Evolutionary conservation across 768 basidiomycete genomes (phyloP).

Genomic region (Pluteus cervinus): DNA sequence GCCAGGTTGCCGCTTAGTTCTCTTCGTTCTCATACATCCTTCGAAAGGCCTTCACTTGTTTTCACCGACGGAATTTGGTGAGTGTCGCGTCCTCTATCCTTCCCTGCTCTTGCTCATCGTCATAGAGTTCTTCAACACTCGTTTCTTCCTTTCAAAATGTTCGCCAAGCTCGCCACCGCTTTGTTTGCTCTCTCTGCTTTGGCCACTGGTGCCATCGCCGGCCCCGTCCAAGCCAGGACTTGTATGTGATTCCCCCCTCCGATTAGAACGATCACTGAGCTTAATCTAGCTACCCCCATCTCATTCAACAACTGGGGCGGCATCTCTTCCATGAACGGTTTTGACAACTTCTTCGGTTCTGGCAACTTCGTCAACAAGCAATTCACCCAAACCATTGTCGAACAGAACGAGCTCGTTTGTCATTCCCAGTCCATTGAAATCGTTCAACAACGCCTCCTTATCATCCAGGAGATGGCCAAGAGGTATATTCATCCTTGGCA

Average conservation of each 20-base stretch:
- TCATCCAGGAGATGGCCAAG: constrained; percentile 42
- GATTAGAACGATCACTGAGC: not conserved
- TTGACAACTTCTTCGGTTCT: constrained; percentile 41
- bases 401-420: constrained; percentile 34
- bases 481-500: constrained; percentile 20
- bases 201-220: constrained; percentile 21
- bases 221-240: constrained; percentile 15
- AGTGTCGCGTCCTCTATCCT: not conserved
- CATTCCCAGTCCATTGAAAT: constrained; percentile 29
- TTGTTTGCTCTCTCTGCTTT: constrained; percentile 22
- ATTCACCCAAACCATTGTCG: constrained; percentile 26
- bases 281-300: constrained; percentile 3
- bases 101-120: constrained; percentile 6
- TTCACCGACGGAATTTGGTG: constrained; percentile 18
- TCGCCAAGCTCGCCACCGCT: constrained; percentile 25
- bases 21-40: constrained; percentile 20
- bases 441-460: constrained; percentile 39
- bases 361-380: constrained; percentile 35
- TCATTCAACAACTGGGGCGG: constrained; percentile 34
- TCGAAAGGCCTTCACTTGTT: constrained; percentile 22
- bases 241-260: constrained; percentile 3
- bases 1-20: constrained; percentile 30
- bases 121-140: constrained; percentile 14
- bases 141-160: constrained; percentile 24
- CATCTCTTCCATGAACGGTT: constrained; percentile 26